Percentiles rank a stretch among this genome's conserved stretches.
Evolutionary conservation across 768 basidiomycete genomes (phyloP).

Genomic region (Candolleomyces eurysporus): DNA sequence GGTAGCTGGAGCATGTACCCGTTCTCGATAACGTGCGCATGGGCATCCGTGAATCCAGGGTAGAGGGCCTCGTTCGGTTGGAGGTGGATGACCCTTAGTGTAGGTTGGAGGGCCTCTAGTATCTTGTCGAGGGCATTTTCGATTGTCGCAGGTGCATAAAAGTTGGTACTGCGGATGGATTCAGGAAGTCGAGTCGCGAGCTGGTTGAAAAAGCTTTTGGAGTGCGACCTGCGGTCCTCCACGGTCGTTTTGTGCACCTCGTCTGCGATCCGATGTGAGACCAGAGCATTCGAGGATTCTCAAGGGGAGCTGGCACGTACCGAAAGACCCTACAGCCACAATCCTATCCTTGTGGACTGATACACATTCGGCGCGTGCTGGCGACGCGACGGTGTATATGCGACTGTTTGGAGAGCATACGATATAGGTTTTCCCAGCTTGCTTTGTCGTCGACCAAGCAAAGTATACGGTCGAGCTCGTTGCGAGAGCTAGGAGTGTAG

Average conservation of each 20-base stretch:
- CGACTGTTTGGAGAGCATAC: not conserved
- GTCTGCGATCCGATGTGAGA: not conserved
- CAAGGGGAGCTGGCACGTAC: not conserved
- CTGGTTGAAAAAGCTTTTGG: not conserved
- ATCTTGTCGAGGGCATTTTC: not conserved
- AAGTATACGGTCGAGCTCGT: not conserved
- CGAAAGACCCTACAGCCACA: not conserved
- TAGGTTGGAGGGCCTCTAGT: not conserved
- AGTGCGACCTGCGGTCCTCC: not conserved
- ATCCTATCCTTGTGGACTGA: not conserved
- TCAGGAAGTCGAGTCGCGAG: not conserved
- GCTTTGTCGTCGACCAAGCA: not conserved
- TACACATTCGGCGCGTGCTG: not conserved
- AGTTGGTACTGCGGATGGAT: not conserved
- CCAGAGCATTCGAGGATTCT: not conserved
- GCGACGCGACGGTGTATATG: not conserved
- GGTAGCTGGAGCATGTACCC: constrained; percentile 70
- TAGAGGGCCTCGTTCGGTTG: not conserved
- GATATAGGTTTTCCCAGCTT: not conserved
- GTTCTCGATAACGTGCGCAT: constrained; percentile 75
- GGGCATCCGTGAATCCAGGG: constrained; percentile 53
- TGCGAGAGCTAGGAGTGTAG: not conserved
- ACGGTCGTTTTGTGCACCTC: not conserved
- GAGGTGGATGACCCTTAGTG: not conserved
- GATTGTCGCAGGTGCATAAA: no score